Evolutionary conservation across 2,329 filamentous ascomycete species (phyloP), one percentile per base, ranked within the genome.

Genomic region (Cercospora janseana): DNA sequence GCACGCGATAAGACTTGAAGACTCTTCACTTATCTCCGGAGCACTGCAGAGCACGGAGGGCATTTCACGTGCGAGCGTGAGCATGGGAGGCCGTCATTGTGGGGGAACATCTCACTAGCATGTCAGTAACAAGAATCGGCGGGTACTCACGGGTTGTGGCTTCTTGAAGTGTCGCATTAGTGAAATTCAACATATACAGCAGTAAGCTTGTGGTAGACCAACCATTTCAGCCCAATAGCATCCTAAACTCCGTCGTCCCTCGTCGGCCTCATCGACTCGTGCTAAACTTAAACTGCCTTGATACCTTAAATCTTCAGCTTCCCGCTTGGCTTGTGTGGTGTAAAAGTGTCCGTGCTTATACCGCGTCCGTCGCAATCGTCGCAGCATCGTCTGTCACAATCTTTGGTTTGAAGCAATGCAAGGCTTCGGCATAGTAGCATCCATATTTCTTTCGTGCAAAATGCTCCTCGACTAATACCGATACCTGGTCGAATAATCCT

Each of bases 401-500:
- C n/a, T n/a, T n/a, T n/a, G n/a, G n/a, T n/a, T n/a, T n/a, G n/a
- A n/a, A n/a, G n/a, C n/a, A n/a, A n/a, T n/a, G n/a, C n/a, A n/a
- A n/a, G n/a, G n/a, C n/a, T n/a, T n/a, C n/a, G n/a, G n/a, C n/a
- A n/a, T n/a, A n/a, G n/a, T n/a, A n/a, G n/a, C n/a, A n/a, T n/a
- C n/a, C n/a, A n/a, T n/a, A n/a, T n/a, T n/a, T n/a, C n/a, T n/a
- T n/a, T n/a, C n/a, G n/a, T n/a, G n/a, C n/a, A n/a, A n/a, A n/a
- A n/a, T n/a, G n/a, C n/a, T 16, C 3, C 29, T 32, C n/a, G 3
- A 16, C 49, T 59, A 87, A 66, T 87, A 87, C 51, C 83, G 74
- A 64, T 86, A 87, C 64, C 83, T 75, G 2, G 84, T 87, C 27
- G 81, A 85, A 64, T 86, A 86, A 68, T 83, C 91, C 77, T 97